Conservation (phyloP, 495 filamentous ascomycete genomes). For the Pyrenula aspistea region DNA sequence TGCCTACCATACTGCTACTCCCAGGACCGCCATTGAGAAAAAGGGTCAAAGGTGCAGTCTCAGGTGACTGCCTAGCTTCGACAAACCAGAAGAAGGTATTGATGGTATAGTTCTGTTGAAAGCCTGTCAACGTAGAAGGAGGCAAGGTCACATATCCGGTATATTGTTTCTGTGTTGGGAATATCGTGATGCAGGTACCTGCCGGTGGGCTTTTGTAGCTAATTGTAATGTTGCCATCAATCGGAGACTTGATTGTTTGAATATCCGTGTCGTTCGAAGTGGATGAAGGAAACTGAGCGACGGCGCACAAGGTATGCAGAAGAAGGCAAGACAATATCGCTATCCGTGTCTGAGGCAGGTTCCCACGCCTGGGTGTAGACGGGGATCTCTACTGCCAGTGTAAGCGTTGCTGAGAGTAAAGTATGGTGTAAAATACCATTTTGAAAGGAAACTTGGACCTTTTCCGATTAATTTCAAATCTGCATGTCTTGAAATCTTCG, state of each 20-base stretch:
- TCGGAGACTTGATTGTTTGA: slow-evolving; percentile 40
- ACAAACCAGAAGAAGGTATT: slow-evolving; percentile 79
- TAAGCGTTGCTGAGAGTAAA: neutral
- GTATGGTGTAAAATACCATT: no score
- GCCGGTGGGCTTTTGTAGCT: slow-evolving; percentile 42
- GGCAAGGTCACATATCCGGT: slow-evolving; percentile 34
- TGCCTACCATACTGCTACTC: slow-evolving; percentile 46
- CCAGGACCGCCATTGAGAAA: slow-evolving; percentile 52
- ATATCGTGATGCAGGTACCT: slow-evolving; percentile 42
- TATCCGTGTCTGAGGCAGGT: neutral
- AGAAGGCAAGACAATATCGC: no score
- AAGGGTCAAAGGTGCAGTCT: slow-evolving; percentile 34
- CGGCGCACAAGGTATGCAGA: neutral
- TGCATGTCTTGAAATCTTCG: no score
- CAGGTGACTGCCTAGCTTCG: slow-evolving; percentile 40
- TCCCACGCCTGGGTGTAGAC: neutral
- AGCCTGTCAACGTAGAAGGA: slow-evolving; percentile 28
- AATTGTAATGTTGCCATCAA: slow-evolving; percentile 46
- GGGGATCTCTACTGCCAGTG: neutral
- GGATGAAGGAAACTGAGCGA: slow-evolving; percentile 7
- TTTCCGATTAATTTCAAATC: no score
- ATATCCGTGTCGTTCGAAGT: slow-evolving; percentile 1
- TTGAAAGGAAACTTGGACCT: no score
- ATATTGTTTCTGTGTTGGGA: slow-evolving; percentile 41
- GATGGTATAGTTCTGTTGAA: slow-evolving; percentile 46